A percentile compares a stretch with the other conserved stretches of the same genome.
These are phyloP conservation scores for Tolypocladium guangdongense DNA, from an alignment of 2,329 filamentous ascomycete genomes.

Conservation along the genomic window DNA sequence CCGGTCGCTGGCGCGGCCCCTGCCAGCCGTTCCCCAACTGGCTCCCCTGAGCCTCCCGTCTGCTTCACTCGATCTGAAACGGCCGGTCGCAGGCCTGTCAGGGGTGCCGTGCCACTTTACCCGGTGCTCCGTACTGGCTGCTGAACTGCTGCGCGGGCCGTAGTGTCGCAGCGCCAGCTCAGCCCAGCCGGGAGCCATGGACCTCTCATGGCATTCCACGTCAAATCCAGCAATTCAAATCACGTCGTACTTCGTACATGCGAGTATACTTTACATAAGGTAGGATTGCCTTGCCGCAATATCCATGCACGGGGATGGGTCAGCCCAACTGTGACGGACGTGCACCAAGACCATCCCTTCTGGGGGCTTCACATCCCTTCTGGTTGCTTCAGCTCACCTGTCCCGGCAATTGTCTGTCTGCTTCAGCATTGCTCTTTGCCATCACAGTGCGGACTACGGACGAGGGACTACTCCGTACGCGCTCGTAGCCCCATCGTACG, in stretches of 20 bases:
- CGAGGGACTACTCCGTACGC: too few species aligned
- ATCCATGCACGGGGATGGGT: background rate
- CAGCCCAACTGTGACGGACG: background rate
- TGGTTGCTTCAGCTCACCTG: background rate
- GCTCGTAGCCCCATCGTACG: background rate
- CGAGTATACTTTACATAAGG: too few species aligned
- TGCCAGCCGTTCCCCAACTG: background rate
- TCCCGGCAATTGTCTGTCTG: background rate
- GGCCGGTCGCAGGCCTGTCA: conserved; percentile 5
- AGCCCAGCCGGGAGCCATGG: background rate
- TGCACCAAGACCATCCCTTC: background rate
- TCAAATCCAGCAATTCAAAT: background rate
- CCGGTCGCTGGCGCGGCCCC: background rate
- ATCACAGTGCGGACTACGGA: background rate
- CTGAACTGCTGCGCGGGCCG: background rate
- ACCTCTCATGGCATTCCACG: background rate
- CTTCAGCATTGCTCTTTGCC: background rate
- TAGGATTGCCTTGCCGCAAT: too few species aligned
- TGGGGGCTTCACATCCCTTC: too few species aligned
- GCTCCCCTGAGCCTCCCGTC: background rate
- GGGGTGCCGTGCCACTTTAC: conserved; percentile 2
- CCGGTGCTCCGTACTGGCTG: background rate
- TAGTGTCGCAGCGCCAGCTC: background rate
- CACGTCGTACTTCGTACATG: too few species aligned
- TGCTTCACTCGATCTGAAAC: too few species aligned